A percentile compares a stretch with the other conserved stretches of the same genome.
These are phyloP conservation scores for Pythium coloratum DNA, from an alignment of 352 stramenopile genomes.

Conservation along the genomic window DNA sequence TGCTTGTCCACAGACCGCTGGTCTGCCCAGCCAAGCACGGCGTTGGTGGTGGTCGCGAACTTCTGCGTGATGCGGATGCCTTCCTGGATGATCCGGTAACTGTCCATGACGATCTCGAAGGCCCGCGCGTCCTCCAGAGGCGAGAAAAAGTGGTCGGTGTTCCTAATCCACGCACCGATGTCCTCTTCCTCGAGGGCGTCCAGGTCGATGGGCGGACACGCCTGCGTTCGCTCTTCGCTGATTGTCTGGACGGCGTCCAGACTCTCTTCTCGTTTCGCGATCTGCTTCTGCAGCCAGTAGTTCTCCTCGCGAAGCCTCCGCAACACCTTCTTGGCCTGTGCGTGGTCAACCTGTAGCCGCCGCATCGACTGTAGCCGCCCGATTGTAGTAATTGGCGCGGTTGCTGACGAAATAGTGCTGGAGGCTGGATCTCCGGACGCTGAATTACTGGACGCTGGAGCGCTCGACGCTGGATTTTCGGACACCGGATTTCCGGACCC, in stretches of 20 bases:
- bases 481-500: neutral
- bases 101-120: conserved; percentile 26
- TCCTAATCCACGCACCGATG: conserved; percentile 25
- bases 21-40: conserved; percentile 45
- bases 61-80: conserved; percentile 11
- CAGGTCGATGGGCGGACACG: conserved; percentile 14
- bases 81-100: conserved; percentile 26
- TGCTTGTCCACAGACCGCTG: conserved; percentile 37
- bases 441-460: neutral
- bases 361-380: neutral
- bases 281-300: conserved; percentile 33
- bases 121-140: conserved; percentile 7
- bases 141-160: conserved; percentile 23
- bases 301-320: conserved; percentile 33
- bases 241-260: conserved; percentile 6
- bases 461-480: neutral
- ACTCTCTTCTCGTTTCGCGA: conserved; percentile 13
- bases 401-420: neutral
- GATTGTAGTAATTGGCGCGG: neutral
- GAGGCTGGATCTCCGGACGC: neutral
- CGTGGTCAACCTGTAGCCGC: conserved; percentile 14
- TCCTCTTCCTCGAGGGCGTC: conserved; percentile 20
- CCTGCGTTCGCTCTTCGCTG: neutral
- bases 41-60: conserved; percentile 13
- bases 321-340: conserved; percentile 18